phyloP scores from a whole-genome alignment of 768 basidiomycete genomes.

The Suillus discolor region DNA sequence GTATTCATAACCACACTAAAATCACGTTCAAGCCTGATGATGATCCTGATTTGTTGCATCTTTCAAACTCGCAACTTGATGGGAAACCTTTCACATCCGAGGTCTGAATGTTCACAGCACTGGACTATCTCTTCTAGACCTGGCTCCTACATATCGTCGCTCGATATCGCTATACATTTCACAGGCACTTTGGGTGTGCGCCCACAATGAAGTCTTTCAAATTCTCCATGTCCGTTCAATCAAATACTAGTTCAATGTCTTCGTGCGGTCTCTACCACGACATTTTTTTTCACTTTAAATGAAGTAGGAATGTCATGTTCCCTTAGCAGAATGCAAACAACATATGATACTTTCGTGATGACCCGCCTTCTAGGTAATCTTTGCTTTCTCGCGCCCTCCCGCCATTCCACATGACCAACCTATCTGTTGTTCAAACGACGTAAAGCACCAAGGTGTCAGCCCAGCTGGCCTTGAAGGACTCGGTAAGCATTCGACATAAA shows the following conservation, averaged over 20 bases:
- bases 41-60: neutral
- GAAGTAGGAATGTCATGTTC: conserved; percentile 61
- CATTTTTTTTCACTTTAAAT: conserved; percentile 51
- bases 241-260: conserved; percentile 56
- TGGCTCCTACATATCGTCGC: neutral
- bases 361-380: conserved; percentile 66
- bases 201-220: neutral
- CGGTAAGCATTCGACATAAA: too few species aligned
- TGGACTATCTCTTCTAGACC: neutral
- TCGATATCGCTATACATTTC: neutral
- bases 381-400: too few species aligned
- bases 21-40: neutral
- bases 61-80: neutral
- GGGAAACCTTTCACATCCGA: neutral
- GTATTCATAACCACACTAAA: neutral
- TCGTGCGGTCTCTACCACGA: conserved; percentile 49
- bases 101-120: neutral
- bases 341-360: neutral
- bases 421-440: too few species aligned
- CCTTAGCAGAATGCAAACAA: conserved; percentile 44
- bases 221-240: neutral
- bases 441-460: too few species aligned
- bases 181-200: neutral
- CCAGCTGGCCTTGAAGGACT: too few species aligned
- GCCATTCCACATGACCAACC: too few species aligned